A percentile compares a stretch with the other conserved stretches of the same genome.
Evolutionary conservation across 805 yeast species (phyloP).

Genomic region (Metschnikowia cerradonensis): DNA sequence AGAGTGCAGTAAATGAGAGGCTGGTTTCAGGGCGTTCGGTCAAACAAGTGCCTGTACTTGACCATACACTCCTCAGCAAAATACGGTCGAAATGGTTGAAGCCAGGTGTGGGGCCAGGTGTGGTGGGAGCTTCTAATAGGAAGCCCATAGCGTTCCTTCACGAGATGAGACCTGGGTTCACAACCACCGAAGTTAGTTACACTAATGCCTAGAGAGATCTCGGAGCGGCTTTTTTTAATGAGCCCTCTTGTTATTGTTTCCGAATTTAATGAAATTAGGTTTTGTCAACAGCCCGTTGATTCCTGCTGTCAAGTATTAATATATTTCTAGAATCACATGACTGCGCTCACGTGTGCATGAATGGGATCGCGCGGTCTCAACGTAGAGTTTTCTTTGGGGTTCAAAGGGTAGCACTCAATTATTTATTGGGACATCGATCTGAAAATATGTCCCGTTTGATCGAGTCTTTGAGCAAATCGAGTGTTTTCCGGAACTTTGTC

Average conservation of each 20-base stretch:
- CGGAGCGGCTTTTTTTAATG: too few relatives aligned
- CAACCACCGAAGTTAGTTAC: slow-evolving; percentile 12
- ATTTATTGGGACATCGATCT: neutral
- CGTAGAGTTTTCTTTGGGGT: neutral
- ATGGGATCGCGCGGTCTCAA: neutral
- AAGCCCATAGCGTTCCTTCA: slow-evolving; percentile 9
- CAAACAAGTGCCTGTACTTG: neutral
- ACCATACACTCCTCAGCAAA: slow-evolving; percentile 8
- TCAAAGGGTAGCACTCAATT: neutral
- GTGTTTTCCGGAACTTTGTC: slow-evolving; percentile 6
- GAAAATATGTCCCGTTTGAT: neutral
- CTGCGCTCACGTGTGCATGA: neutral
- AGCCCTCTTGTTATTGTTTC: too few relatives aligned
- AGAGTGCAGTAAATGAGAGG: neutral
- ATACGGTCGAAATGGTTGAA: slow-evolving; percentile 12
- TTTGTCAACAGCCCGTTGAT: neutral
- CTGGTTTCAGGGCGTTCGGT: neutral
- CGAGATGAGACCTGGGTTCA: slow-evolving; percentile 11
- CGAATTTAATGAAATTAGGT: neutral
- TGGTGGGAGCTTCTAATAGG: neutral
- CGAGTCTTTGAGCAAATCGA: slow-evolving; percentile 3
- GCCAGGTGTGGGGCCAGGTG: neutral
- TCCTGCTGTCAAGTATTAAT: neutral
- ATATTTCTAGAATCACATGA: neutral
- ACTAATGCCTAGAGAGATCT: neutral